Conservation (phyloP, 2,329 filamentous ascomycete genomes). For the Diaporthe batatas region DNA sequence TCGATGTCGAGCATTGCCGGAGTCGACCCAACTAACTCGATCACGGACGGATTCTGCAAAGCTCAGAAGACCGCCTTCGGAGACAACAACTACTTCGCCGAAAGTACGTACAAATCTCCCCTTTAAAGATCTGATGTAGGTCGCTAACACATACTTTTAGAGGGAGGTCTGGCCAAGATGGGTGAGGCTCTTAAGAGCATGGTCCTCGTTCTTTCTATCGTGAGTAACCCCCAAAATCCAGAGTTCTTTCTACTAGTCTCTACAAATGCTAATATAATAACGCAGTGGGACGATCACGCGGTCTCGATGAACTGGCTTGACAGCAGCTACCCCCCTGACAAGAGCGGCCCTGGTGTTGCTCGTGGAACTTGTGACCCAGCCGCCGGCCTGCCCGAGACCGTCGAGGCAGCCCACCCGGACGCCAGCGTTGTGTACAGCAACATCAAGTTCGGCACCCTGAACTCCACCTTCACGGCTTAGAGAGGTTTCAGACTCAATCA, state of each 20-base stretch:
- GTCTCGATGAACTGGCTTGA: conserved; percentile 75
- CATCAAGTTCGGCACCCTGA: conserved; percentile 63
- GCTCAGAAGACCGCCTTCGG: conserved; percentile 67
- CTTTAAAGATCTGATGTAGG: too few relatives aligned
- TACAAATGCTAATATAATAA: too few relatives aligned
- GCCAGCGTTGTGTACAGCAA: conserved; percentile 63
- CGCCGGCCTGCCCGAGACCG: conserved; percentile 59
- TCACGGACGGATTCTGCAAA: conserved; percentile 67
- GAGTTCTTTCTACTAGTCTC: too few relatives aligned
- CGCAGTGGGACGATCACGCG: conserved; percentile 41
- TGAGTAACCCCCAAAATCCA: too few relatives aligned
- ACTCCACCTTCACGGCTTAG: conserved; percentile 56
- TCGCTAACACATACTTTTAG: too few relatives aligned
- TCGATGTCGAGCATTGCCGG: conserved; percentile 52
- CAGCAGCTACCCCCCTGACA: conserved; percentile 64
- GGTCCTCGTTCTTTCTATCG: conserved; percentile 51
- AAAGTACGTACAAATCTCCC: too few relatives aligned
- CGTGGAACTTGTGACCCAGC: conserved; percentile 62
- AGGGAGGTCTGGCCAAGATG: conserved; percentile 69
- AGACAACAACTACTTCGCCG: conserved; percentile 63
- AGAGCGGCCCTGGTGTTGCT: conserved; percentile 57
- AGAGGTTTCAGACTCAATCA: neutral
- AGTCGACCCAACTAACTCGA: conserved; percentile 50
- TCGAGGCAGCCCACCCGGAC: conserved; percentile 57
- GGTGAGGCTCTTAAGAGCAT: conserved; percentile 53